Conservation (phyloP, 78 protist species). For the Pigoraptor vietnamica region DNA sequence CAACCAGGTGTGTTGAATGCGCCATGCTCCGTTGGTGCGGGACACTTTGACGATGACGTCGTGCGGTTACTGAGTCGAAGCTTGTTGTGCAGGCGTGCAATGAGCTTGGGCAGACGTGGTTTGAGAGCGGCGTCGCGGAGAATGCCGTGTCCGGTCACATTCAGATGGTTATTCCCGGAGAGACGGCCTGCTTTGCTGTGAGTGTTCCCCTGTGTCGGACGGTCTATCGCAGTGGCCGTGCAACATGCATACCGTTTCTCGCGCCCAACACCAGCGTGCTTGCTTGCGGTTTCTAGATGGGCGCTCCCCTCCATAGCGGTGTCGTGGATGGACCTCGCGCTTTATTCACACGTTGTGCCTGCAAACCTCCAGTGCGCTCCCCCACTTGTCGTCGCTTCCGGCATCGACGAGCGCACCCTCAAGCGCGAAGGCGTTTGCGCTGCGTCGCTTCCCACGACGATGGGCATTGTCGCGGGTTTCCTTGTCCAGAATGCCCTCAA, state of each 20-base stretch:
- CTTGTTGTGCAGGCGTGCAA: slow-evolving; percentile 47
- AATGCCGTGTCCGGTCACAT: slow-evolving; percentile 97
- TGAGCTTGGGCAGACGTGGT: slow-evolving; percentile 72
- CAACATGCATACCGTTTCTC: no score
- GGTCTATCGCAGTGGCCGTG: no score
- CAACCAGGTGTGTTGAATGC: slow-evolving; percentile 44
- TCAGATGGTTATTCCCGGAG: slow-evolving; percentile 79
- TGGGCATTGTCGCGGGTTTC: slow-evolving; percentile 93
- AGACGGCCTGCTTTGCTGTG: slow-evolving; percentile 72
- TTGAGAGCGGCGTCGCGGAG: slow-evolving; percentile 96
- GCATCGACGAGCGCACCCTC: slow-evolving; percentile 70
- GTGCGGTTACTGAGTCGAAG: no score
- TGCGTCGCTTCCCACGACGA: slow-evolving; percentile 96
- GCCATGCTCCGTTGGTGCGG: no score
- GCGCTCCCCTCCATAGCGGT: no score
- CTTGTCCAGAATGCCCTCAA: slow-evolving; percentile 90
- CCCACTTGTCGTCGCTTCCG: slow-evolving; percentile 91
- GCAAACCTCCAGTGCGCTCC: slow-evolving; percentile 74
- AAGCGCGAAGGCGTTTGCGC: slow-evolving; percentile 84
- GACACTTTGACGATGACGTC: no score
- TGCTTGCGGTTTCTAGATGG: no score
- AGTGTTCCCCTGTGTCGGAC: no score
- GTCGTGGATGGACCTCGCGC: no score
- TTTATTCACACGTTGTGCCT: no score
- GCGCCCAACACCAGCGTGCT: no score